phyloP scores from a whole-genome alignment of 139 green algal genomes.

The Tetradesmus obliquus region DNA sequence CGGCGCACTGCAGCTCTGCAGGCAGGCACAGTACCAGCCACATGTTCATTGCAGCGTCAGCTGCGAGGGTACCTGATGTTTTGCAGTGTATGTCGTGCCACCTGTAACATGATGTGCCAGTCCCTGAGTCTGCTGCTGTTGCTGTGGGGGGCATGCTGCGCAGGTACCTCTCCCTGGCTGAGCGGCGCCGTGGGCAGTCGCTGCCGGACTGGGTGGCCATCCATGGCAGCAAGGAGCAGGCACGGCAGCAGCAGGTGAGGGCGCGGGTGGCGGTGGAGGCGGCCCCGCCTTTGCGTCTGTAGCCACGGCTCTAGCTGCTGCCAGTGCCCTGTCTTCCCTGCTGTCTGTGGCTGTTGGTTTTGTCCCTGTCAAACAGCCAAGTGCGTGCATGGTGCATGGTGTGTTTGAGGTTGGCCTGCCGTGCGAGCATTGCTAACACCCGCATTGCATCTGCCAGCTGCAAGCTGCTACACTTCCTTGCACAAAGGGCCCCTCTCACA shows the following conservation, averaged over 20 bases:
- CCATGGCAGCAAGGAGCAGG: neutral
- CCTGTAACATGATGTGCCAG: neutral
- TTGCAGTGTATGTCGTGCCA: neutral
- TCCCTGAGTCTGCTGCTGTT: neutral
- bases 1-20: neutral
- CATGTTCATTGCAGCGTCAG: neutral
- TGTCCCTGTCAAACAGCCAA: neutral
- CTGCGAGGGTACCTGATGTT: neutral
- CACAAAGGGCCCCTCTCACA: no score
- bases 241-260: neutral
- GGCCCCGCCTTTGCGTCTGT: neutral
- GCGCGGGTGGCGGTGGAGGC: neutral
- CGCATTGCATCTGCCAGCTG: no score
- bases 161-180: neutral
- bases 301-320: neutral
- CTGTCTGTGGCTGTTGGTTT: neutral
- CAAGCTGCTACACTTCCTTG: no score
- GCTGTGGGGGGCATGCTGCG: neutral
- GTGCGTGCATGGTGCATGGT: neutral
- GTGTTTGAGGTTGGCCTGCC: no score
- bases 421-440: no score
- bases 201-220: conserved; percentile 22
- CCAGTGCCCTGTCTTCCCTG: neutral
- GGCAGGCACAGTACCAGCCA: neutral
- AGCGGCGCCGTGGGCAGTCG: neutral